A percentile compares a stretch with the other conserved stretches of the same genome.
Evolutionary conservation across 1,139 yeast species (phyloP).

Genomic region (Yamadazyma songkhlaensis): DNA sequence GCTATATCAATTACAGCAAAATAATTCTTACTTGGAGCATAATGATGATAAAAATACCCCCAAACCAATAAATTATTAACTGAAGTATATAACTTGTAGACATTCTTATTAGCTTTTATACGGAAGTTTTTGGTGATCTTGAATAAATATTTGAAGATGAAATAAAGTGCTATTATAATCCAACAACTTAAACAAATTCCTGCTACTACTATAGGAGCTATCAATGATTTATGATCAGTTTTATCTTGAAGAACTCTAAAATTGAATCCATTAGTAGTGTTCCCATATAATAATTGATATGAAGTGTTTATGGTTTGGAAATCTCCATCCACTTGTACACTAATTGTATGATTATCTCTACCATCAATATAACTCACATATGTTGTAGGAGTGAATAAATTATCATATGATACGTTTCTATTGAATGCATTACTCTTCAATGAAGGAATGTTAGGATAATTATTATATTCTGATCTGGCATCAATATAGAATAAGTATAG

Average conservation of each 20-base stretch:
- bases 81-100: constrained; percentile 45
- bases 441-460: constrained; percentile 15
- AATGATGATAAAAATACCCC: constrained; percentile 44
- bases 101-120: constrained; percentile 18
- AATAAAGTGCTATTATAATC: constrained; percentile 27
- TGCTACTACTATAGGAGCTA: constrained; percentile 22
- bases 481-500: constrained; percentile 34
- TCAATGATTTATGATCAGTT: neutral
- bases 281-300: neutral
- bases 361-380: constrained; percentile 7
- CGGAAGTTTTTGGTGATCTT: constrained; percentile 17
- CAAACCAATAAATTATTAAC: constrained; percentile 45
- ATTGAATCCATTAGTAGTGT: neutral
- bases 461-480: constrained; percentile 14
- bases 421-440: constrained; percentile 25
- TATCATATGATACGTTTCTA: constrained; percentile 25
- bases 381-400: constrained; percentile 19
- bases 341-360: constrained; percentile 1
- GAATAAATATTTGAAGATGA: constrained; percentile 29
- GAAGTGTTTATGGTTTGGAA: neutral
- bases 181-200: constrained; percentile 33
- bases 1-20: constrained; percentile 36
- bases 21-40: constrained; percentile 40
- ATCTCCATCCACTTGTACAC: constrained; percentile 5
- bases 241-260: constrained; percentile 2